Conservation (phyloP, 331 rosid genomes). For the Erythrophleum ivorense region DNA sequence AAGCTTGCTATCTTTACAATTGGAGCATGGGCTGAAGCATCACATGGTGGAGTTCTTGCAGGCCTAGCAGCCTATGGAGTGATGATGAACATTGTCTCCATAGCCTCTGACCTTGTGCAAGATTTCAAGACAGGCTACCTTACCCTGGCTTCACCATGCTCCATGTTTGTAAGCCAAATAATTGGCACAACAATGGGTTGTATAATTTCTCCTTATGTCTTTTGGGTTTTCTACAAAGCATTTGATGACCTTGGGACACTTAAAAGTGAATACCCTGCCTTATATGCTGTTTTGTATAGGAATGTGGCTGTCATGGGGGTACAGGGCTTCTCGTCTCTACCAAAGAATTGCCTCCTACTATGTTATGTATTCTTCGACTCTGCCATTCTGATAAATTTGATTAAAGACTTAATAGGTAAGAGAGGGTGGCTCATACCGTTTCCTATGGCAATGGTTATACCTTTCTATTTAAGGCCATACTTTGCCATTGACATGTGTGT, state of each 20-base stretch:
- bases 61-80: constrained; percentile 83
- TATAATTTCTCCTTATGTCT: constrained; percentile 67
- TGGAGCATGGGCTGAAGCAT: constrained; percentile 84
- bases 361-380: constrained; percentile 62
- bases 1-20: constrained; percentile 75
- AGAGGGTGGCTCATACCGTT: constrained; percentile 64
- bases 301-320: constrained; percentile 74
- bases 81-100: constrained; percentile 84
- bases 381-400: constrained; percentile 57
- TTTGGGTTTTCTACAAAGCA: constrained; percentile 83
- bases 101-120: constrained; percentile 77
- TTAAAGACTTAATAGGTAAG: constrained; percentile 57
- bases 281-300: constrained; percentile 62
- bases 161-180: constrained; percentile 87
- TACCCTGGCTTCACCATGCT: constrained; percentile 70
- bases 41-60: constrained; percentile 76
- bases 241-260: constrained; percentile 55
- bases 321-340: constrained; percentile 61
- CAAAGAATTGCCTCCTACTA: constrained; percentile 64
- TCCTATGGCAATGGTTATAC: constrained; percentile 91
- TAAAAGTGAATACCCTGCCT: constrained; percentile 56
- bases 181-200: constrained; percentile 84
- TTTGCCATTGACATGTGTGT: constrained; percentile 81
- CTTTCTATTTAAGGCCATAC: constrained; percentile 75
- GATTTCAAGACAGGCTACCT: constrained; percentile 86